A percentile compares a stretch with the other conserved stretches of the same genome.
Evolutionary conservation across 345 rosid species (phyloP).

Genomic region (thale cress (Arabidopsis thaliana)): DNA sequence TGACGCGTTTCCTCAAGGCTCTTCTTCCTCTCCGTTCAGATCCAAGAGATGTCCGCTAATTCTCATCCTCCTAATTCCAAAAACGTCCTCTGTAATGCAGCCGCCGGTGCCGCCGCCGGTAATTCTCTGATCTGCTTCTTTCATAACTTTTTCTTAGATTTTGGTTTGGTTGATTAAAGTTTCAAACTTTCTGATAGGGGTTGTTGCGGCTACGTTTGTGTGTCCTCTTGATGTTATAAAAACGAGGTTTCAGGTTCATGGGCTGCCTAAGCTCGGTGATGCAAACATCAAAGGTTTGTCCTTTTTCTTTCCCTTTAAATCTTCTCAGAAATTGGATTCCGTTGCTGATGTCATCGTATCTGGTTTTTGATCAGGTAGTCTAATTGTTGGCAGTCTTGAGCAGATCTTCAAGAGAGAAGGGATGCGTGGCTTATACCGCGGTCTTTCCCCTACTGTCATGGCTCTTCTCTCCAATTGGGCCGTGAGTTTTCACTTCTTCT

Average conservation of each 20-base stretch:
- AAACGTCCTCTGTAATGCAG: slow-evolving; percentile 82
- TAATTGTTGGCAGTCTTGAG: slow-evolving; percentile 79
- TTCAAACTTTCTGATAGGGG: slow-evolving; percentile 49
- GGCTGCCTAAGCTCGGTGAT: slow-evolving; percentile 58
- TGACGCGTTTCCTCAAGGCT: slow-evolving; percentile 25
- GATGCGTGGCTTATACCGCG: slow-evolving; percentile 78
- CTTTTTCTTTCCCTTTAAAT: background rate
- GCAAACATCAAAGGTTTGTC: slow-evolving; percentile 57
- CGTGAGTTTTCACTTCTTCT: slow-evolving; percentile 47
- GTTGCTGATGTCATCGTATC: background rate
- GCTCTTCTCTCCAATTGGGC: slow-evolving; percentile 96
- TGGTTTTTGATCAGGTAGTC: slow-evolving; percentile 60
- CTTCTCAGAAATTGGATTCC: background rate
- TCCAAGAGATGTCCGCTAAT: slow-evolving; percentile 58
- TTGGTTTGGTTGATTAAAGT: background rate
- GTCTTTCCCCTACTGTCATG: slow-evolving; percentile 75
- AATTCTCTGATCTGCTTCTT: slow-evolving; percentile 2
- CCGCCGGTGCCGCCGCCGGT: slow-evolving; percentile 95
- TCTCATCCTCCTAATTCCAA: slow-evolving; percentile 60
- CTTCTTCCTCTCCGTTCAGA: slow-evolving; percentile 27
- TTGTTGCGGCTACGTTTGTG: slow-evolving; percentile 86
- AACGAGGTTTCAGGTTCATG: slow-evolving; percentile 93
- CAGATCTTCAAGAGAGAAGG: slow-evolving; percentile 77
- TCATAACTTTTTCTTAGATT: background rate
- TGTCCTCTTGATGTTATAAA: slow-evolving; percentile 92